phyloP scores from a whole-genome alignment of 2,329 filamentous ascomycete species.

The Ophiocordyceps camponoti-saundersi region DNA sequence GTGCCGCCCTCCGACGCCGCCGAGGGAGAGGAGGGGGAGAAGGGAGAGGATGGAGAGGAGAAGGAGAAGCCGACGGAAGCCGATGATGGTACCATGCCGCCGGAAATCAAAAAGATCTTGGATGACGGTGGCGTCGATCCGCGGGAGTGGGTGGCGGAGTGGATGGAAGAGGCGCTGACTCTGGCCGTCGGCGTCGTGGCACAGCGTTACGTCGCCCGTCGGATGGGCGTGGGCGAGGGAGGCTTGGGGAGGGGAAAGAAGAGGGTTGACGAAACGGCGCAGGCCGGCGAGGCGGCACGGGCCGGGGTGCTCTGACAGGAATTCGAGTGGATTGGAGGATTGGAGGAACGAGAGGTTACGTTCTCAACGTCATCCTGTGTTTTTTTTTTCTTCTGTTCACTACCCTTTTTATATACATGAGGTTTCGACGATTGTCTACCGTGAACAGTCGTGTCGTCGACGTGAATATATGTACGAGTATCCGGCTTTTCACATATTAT shows the following conservation, averaged over 20 bases:
- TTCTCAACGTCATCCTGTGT: too few relatives aligned
- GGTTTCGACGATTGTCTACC: too few relatives aligned
- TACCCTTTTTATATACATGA: too few relatives aligned
- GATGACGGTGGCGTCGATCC: conserved; percentile 65
- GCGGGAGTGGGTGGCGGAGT: conserved; percentile 92
- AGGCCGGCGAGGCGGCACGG: conserved; percentile 40
- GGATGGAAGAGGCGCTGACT: conserved; percentile 76
- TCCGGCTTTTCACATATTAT: background rate
- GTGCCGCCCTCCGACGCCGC: conserved; percentile 34
- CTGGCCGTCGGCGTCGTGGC: conserved; percentile 73
- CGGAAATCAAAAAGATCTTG: conserved; percentile 77
- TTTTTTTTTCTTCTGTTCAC: too few relatives aligned
- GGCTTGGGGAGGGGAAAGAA: conserved; percentile 44
- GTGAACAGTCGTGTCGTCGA: too few relatives aligned
- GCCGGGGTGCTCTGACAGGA: conserved; percentile 24
- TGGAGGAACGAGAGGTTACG: too few relatives aligned
- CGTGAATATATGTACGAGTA: too few relatives aligned
- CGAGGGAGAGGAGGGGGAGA: conserved; percentile 26
- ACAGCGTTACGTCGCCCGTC: conserved; percentile 81
- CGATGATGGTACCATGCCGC: conserved; percentile 34
- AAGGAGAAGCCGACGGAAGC: conserved; percentile 22
- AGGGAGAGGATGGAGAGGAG: conserved; percentile 20
- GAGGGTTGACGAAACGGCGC: conserved; percentile 35
- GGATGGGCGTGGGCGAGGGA: conserved; percentile 91
- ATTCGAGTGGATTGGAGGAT: background rate